Base-by-base conservation (phyloP, 768 basidiomycete species). In the Boletus pseudo-olivaceus region DNA sequence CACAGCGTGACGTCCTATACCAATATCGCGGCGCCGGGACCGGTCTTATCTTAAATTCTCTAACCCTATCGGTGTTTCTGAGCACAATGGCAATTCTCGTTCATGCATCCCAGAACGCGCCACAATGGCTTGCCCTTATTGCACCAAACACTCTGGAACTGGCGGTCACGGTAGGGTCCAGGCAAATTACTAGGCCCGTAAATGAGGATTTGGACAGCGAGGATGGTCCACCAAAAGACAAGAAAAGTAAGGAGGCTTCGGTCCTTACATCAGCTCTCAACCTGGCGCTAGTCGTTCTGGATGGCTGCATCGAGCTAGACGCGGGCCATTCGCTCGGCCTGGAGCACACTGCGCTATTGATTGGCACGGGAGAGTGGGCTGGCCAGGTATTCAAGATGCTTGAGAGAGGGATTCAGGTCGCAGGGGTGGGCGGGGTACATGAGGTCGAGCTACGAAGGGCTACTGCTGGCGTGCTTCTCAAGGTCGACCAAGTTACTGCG, bases 141-240 rank as follows among this genome's bases (percentile, higher is more conserved):
- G 90, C 85, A 3, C 93, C 94, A 0, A 86, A 90, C 58, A 76
- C 86, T 5, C 70, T 98, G 49, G 92, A 96, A 63, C 76, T 98
- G 20, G 92, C 92, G 1, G 72, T 94, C 23, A 85, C 88, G 0
- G 61, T 96, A 30, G 92, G 93, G 0, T 84, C 85, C 7, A 76
- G 79, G 44, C 84, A 85, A 8, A 69, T 87, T 29, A 81, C 84
- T 17, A 69, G 62, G 56, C 65, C 73, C 7, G 57, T 52, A n/a
- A 70, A 72, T 4, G 69, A 71, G 10, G 74, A 74, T 35, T 58
- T 59, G 30, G 73, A 71, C 2, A 73, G 74, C 35, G 70, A 69
- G 12, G 51, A 56, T 10, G 68, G 58, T 41, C 57, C 56, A 20
- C 58, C 51, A 19, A 45, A 56, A 15, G 53, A 57, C 42, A 42